Evolutionary conservation across 805 yeast species (phyloP), one percentile per base, ranked within the genome.

Genomic region (Peterozyma xylosa): DNA sequence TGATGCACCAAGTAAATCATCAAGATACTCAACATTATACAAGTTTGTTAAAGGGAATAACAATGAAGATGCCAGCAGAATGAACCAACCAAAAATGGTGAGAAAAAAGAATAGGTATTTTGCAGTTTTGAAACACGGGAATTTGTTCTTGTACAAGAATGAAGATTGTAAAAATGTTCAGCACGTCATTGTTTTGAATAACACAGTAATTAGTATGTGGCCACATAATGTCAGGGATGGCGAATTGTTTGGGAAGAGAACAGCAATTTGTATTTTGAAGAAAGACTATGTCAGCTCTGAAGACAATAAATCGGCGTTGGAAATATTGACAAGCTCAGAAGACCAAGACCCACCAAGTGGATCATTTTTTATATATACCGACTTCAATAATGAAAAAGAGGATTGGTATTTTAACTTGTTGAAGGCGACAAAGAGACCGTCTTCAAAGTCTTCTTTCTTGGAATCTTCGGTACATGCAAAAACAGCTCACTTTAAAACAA

Each of bases 361-460:
- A 5, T 55, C 68, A 1, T 75, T 76, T 53, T 91, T 74, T 59
- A 61, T 91, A 3, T 86, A 88, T 59, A 75, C 82, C 37, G 95
- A 88, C 52, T 73, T 79, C 40, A 87, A 89, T 51, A 73, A 73
- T 45, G 89, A 83, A 39, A 91, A 91, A 55, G 99, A 93, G 60
- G 96, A 91, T 58, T 82, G 96, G 85, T 93, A 91, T 58, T 89
- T 88, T 61, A 80, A 86, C 1, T 67, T 93, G 43, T 70, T 91
- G n/a, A 70, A 82, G 45, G 95, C 95, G 1, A 76, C 91, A 0
- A 84, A 82, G 47, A 62, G 64, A 5, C 64, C 62, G 9, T 49
- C 52, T 13, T 29, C 52, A 36, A 50, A 42, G 37, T 45, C 55
- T 29, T 51, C 48, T 39, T 43, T 48, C 3, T 42, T 79, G 15